Base-by-base conservation (phyloP, 495 filamentous ascomycete genomes). In the Neurospora sp. region DNA sequence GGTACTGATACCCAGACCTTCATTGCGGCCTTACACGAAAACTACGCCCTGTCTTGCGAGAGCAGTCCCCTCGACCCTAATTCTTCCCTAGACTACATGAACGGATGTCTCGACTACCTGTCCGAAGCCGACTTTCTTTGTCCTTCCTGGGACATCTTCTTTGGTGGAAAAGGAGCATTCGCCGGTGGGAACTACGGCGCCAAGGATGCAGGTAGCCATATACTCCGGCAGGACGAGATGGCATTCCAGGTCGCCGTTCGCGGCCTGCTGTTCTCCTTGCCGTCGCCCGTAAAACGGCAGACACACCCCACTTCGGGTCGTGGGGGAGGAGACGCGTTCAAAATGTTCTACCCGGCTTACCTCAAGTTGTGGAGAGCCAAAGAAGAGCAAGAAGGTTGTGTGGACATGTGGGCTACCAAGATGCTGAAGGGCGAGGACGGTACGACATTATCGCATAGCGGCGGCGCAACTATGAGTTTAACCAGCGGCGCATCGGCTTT, bases 21-120 rank as follows among this genome's bases (percentile, higher is more conserved):
- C 78, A 88, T 97, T 70, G 89, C 92, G n/a, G 92, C 93, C 2
- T 83, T 99, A 10, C 96, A 99, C 79, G 96, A 99, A 76, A 99
- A 99, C 78, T 98, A 95, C 75, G 85, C 92, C 1, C 83, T 91
- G 8, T 98, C 95, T 1, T 97, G 95, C 77, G 88, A 91, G 71
- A 81, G 79, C n/a, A 79, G 82, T 5, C 81, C 82, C 10, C 76
- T 81, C 6, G 84, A 86, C 72, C 76, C 79, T 2, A 80, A 83
- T 42, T 83, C 84, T 0, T 85, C 87, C 16, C 82, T 98, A 37
- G 91, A 95, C 76, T 87, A 89, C 74, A 81, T 91, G 53, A 88
- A 87, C 40, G 87, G 83, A 35, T 98, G 95, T 76, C 90, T 96
- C 68, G 91, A 93, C n/a, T 86, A 88, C 27, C 83, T 99, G 1